Evolutionary conservation across 2,329 filamentous ascomycete species (phyloP), one percentile per base, ranked within the genome.

Genomic region (Aspergillus nomiae): DNA sequence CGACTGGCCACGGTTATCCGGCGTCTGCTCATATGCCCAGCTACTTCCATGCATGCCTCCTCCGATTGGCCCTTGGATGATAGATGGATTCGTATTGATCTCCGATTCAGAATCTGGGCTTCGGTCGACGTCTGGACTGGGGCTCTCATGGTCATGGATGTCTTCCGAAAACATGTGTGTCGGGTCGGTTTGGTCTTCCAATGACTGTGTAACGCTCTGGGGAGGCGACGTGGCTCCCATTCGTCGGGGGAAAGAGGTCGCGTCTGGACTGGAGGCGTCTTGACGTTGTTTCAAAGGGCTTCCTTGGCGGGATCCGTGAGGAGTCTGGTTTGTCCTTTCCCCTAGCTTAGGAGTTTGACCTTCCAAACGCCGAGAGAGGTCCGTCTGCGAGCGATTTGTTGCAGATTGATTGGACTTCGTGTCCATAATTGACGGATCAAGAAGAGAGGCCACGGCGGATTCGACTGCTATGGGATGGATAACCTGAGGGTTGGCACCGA

Each of bases 381-480:
- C 78, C 68, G 65, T 83, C 58, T 74, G 71, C 10, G 78, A 85
- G 30, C 85, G 83, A 65, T 84, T 82, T 21, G 69, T 63, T 28
- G 63, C 73, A 32, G 80, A 81, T 28, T 80, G 79, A 36, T 81
- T 83, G 14, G 87, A 89, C 11, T 82, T 84, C 16, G 79, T 81
- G 3, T 88, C 94, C 59, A 97, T 74, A 14, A 90, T 86, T 2
- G 92, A 96, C 0, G 92, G 94, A 21, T 93, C 92, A 70, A 95
- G 90, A 8, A 98, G 82, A 19, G 94, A 97, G 9, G 94, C 94
- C 12, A 98, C 94, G 11, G 91, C 91, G 16, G 94, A 97, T 77
- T 97, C 94, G 0, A 96, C 89, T 2, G 86, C 92, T 38, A 88
- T 74, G 2, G 87, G 89, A 69, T 93, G 88, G 3, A 96, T 85